A percentile compares a stretch with the other conserved stretches of the same genome.
Evolutionary conservation across 495 filamentous ascomycete species (phyloP).

Genomic region (Collariella sp.): DNA sequence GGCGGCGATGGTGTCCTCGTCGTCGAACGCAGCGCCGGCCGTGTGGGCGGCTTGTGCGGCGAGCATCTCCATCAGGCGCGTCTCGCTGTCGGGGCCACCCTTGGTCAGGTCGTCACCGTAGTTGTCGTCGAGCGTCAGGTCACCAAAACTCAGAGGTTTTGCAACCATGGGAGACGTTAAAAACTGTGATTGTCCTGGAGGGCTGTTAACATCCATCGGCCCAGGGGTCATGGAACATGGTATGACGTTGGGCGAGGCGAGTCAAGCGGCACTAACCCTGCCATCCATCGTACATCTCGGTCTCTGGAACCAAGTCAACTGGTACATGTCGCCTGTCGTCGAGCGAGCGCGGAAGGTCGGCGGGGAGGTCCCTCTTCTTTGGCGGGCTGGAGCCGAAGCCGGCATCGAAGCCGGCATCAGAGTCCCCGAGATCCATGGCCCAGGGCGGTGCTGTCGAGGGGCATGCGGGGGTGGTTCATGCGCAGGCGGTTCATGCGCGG

Average conservation of each 20-base stretch:
- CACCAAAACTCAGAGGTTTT: constrained; percentile 72
- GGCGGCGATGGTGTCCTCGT: constrained; percentile 69
- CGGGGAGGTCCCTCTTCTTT: constrained; percentile 54
- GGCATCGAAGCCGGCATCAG: constrained; percentile 41
- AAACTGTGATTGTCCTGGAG: constrained; percentile 85
- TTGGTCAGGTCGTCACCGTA: constrained; percentile 53
- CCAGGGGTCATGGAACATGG: constrained; percentile 5
- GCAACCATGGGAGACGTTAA: constrained; percentile 76
- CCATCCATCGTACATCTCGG: constrained; percentile 98
- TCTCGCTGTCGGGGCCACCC: constrained; percentile 70
- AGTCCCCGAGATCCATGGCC: constrained; percentile 51
- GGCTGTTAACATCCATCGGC: constrained; percentile 20
- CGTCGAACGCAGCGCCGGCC: constrained; percentile 58
- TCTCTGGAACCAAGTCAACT: constrained; percentile 57
- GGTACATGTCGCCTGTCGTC: constrained; percentile 68
- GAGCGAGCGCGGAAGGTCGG: constrained; percentile 81
- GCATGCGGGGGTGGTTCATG: constrained; percentile 14
- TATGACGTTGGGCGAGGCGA: constrained; percentile 13
- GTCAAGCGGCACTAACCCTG: constrained; percentile 56
- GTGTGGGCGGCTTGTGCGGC: constrained; percentile 83
- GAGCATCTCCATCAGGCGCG: constrained; percentile 88
- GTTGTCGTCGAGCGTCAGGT: constrained; percentile 42
- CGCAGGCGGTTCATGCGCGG: neutral
- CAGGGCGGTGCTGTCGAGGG: constrained; percentile 9
- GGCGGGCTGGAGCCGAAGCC: constrained; percentile 10